These are phyloP conservation scores for Phytophthora fragariaefolia DNA, from an alignment of 352 stramenopile genomes.

Conservation along the genomic window DNA sequence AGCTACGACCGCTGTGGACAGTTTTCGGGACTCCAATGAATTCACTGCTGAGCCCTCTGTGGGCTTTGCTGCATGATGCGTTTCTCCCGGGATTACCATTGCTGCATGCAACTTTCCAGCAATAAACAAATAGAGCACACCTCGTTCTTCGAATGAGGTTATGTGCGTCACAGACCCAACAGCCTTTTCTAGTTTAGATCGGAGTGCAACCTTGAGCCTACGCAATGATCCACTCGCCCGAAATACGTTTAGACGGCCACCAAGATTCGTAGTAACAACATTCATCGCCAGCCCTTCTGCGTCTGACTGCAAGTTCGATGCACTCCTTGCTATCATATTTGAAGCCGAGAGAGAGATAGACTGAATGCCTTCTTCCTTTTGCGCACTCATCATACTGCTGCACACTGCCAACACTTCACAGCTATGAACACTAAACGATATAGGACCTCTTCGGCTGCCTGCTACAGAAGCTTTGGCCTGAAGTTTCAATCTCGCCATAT, in stretches of 20 bases:
- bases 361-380: slow-evolving; percentile 24
- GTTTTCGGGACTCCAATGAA: slow-evolving; percentile 1
- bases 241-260: slow-evolving; percentile 47
- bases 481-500: slow-evolving; percentile 66
- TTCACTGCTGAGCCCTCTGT: slow-evolving; percentile 4
- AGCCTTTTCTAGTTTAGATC: slow-evolving; percentile 28
- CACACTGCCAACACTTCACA: slow-evolving; percentile 60
- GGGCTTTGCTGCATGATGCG: neutral
- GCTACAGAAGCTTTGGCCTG: slow-evolving; percentile 45
- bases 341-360: slow-evolving; percentile 41
- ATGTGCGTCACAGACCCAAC: slow-evolving; percentile 44
- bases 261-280: slow-evolving; percentile 50
- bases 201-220: slow-evolving; percentile 41
- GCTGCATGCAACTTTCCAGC: slow-evolving; percentile 42
- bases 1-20: slow-evolving; percentile 1
- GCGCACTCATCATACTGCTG: slow-evolving; percentile 55
- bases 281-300: slow-evolving; percentile 26
- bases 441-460: slow-evolving; percentile 24
- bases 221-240: slow-evolving; percentile 41
- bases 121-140: slow-evolving; percentile 47
- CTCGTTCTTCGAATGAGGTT: slow-evolving; percentile 45
- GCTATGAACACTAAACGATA: slow-evolving; percentile 59
- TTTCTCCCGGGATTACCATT: slow-evolving; percentile 16
- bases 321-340: slow-evolving; percentile 30
- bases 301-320: slow-evolving; percentile 11